Percentiles rank a stretch among this genome's conserved stretches.
phyloP scores from a whole-genome alignment of 164 flowering plant species.

The Nymphaea thermarum region DNA sequence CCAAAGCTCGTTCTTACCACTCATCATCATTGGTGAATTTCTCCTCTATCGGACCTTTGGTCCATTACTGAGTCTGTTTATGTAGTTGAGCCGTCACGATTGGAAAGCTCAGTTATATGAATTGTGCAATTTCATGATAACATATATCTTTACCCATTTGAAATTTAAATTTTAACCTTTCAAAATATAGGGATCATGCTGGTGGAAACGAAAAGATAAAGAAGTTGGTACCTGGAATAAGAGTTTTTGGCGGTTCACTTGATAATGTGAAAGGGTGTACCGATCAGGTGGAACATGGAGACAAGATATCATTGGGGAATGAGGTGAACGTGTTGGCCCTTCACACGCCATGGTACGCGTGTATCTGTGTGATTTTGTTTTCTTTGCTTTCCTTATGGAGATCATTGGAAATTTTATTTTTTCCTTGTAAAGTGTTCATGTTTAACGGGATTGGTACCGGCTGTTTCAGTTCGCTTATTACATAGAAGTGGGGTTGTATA shows the following conservation, averaged over 20 bases:
- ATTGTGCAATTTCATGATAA: too few relatives aligned
- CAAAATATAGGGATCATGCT: slow-evolving; percentile 77
- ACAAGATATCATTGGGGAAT: slow-evolving; percentile 47
- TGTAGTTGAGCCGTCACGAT: too few relatives aligned
- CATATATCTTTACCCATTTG: neutral
- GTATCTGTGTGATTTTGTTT: too few relatives aligned
- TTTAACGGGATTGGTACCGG: too few relatives aligned
- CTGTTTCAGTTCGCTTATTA: too few relatives aligned
- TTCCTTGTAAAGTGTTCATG: too few relatives aligned
- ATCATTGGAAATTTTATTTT: too few relatives aligned
- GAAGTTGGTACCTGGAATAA: slow-evolving; percentile 65
- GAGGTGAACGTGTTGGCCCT: slow-evolving; percentile 43
- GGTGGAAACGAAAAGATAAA: slow-evolving; percentile 89
- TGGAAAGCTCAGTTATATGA: too few relatives aligned
- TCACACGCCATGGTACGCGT: slow-evolving; percentile 81
- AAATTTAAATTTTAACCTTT: neutral
- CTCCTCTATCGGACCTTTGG: too few relatives aligned
- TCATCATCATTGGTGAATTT: slow-evolving; percentile 78
- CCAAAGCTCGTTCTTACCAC: slow-evolving; percentile 83
- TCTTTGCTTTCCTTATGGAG: too few relatives aligned
- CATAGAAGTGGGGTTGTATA: too few relatives aligned
- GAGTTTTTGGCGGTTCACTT: slow-evolving; percentile 77
- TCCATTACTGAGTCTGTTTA: too few relatives aligned
- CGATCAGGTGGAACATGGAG: slow-evolving; percentile 65
- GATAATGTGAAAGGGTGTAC: slow-evolving; percentile 89